Percentiles rank a stretch among this genome's conserved stretches.
phyloP scores from a whole-genome alignment of 2,329 filamentous ascomycete genomes.

The Scytalidium lignicola region DNA sequence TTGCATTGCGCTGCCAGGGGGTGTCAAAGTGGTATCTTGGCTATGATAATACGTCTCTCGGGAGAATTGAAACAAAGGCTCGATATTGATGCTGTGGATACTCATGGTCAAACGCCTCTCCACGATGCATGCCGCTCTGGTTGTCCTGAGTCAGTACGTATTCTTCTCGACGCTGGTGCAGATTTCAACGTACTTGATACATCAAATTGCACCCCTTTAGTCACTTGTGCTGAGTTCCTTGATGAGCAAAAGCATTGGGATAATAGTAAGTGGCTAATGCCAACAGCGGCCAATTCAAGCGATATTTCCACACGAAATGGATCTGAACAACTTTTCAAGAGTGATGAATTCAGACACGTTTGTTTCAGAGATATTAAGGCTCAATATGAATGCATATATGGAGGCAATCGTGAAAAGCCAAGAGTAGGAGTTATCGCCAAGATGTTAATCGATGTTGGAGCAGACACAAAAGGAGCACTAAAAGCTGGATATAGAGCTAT shows the following conservation, averaged over 20 bases:
- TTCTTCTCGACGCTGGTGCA: constrained; percentile 11
- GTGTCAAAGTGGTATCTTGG: constrained; percentile 29
- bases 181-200: constrained; percentile 6
- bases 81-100: constrained; percentile 5
- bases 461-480: constrained; percentile 1
- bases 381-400: neutral
- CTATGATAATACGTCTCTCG: constrained; percentile 7
- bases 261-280: neutral
- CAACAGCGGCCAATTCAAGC: neutral
- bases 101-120: constrained; percentile 10
- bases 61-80: neutral
- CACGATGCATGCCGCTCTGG: constrained; percentile 16
- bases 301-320: neutral
- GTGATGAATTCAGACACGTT: constrained; percentile 1
- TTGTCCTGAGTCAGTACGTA: constrained; percentile 10
- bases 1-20: constrained; percentile 35
- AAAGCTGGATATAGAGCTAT: neutral
- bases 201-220: constrained; percentile 3
- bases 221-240: constrained; percentile 4
- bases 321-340: neutral
- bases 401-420: neutral
- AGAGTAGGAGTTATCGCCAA: constrained; percentile 1
- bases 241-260: neutral
- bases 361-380: neutral
- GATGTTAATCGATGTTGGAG: neutral